Base-by-base conservation (phyloP, 1,284 basidiomycete genomes). In the Cerioporus squamosus region DNA sequence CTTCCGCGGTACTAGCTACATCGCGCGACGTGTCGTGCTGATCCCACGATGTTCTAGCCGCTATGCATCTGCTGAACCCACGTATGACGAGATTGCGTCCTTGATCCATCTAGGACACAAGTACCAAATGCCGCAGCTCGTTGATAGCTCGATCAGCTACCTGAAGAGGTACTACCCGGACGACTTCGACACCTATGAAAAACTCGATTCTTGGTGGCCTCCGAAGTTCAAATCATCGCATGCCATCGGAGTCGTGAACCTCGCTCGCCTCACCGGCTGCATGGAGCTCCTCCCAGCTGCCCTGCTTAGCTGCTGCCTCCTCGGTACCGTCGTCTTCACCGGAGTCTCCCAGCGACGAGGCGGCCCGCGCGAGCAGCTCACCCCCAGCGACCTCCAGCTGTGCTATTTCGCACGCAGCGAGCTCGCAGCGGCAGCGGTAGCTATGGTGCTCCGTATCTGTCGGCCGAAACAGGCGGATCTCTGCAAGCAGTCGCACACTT, bases 41-140 rank as follows among this genome's bases (percentile, higher is more conserved):
- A 47, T 26, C 26, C 14, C 2, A 12, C n/a, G 8, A 9, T 18
- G n/a, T 12, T 18, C 18, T 6, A 20, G 26, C 12, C 20, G 18
- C 46, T 36, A 20, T n/a, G 15, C 15, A 9, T 5, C 12, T 17
- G 3, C 17, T 2, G 7, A 26, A 8, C 36, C 43, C 1, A n/a
- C 20, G 12, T 56, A 44, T 20, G 47, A 50, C 3, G 36, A 17
- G 2, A 23, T 40, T 39, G 57, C 43, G 4, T 55, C 40, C 15
- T 49, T 29, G 31, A 29, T 55, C 15, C 53, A 40, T 15, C 26
- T 55, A 24, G 45, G 38, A 3, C 53, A 55, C 45, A 55, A 55
- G 40, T 50, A 55, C 29, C 40, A 50, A n/a, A 39, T 56, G 4
- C 23, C 26, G 42, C 23, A 42, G 31, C 24, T 56, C 33, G 20